Evolutionary conservation across 371 early-diverging fungal species (phyloP).

Genomic region (Mortierella polycephala): DNA sequence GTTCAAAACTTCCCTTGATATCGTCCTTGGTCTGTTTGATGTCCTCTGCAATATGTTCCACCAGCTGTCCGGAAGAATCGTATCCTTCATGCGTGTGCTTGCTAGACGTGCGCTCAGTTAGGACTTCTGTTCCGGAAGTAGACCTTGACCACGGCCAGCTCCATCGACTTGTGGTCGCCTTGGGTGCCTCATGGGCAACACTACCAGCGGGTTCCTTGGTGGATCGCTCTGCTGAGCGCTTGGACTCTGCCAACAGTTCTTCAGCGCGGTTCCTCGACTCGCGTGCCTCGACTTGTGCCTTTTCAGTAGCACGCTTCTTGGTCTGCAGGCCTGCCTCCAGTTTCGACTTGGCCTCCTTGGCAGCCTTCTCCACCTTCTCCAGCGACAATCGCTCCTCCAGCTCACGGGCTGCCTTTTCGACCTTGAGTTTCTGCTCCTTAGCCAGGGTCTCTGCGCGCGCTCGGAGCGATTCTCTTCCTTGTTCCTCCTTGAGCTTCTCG

Average conservation of each 20-base stretch:
- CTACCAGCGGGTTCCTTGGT: constrained; percentile 4
- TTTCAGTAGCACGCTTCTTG: constrained; percentile 8
- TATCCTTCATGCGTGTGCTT: constrained; percentile 12
- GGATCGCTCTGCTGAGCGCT: constrained; percentile 3
- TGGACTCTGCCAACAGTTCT: constrained; percentile 11
- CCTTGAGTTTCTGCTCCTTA: constrained; percentile 18
- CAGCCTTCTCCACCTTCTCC: constrained; percentile 4
- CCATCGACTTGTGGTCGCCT: constrained; percentile 4
- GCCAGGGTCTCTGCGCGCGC: constrained; percentile 15
- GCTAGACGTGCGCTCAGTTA: background rate
- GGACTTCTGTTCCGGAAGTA: background rate
- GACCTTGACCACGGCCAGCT: constrained; percentile 12
- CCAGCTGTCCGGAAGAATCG: constrained; percentile 11
- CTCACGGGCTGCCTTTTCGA: constrained; percentile 24
- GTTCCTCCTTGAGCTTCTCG: constrained; percentile 30
- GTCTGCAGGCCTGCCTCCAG: background rate
- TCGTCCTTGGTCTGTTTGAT: constrained; percentile 34
- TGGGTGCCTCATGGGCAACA: background rate
- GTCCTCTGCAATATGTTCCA: constrained; percentile 33
- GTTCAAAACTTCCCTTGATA: constrained; percentile 13
- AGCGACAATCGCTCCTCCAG: constrained; percentile 3
- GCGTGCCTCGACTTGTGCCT: constrained; percentile 13
- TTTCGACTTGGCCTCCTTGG: constrained; percentile 18
- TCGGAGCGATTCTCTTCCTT: constrained; percentile 7
- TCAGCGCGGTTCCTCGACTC: constrained; percentile 23